These are phyloP conservation scores for Suillus subalutaceus DNA, from an alignment of 768 basidiomycete genomes.

Conservation along the genomic window DNA sequence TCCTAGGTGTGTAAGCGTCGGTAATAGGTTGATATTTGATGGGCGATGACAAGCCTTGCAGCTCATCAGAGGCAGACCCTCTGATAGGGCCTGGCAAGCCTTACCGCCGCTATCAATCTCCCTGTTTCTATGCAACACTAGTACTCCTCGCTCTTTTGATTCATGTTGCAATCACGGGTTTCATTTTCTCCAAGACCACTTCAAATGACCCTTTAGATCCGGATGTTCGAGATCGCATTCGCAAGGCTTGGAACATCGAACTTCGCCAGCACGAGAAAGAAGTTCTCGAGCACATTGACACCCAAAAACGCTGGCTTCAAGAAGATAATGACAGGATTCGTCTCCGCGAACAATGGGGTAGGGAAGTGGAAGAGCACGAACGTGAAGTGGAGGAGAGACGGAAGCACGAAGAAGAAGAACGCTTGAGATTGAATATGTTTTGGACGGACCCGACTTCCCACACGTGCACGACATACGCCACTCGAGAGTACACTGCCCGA, in stretches of 20 bases:
- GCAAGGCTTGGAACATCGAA: constrained; percentile 24
- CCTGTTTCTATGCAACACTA: background rate
- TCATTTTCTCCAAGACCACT: constrained; percentile 13
- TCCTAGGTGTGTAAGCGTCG: background rate
- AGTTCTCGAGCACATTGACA: constrained; percentile 12
- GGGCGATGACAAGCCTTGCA: background rate
- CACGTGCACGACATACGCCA: too few species aligned
- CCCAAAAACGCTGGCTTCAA: constrained; percentile 21
- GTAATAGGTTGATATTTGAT: background rate
- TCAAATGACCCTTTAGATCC: constrained; percentile 25
- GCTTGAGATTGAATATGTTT: too few species aligned
- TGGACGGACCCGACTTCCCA: too few species aligned
- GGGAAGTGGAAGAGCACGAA: too few species aligned
- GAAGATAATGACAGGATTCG: constrained; percentile 14
- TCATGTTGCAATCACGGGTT: too few species aligned
- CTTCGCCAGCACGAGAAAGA: constrained; percentile 20
- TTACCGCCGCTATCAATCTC: background rate
- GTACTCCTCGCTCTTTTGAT: too few species aligned
- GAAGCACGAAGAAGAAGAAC: too few species aligned
- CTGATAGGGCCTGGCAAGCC: background rate
- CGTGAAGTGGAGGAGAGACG: too few species aligned
- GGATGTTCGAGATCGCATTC: constrained; percentile 26
- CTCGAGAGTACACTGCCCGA: too few species aligned
- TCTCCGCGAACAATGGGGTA: too few species aligned
- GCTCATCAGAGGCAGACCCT: constrained; percentile 1